Evolutionary conservation across 805 yeast species (phyloP).

Genomic region (Grigorovia transvaalensis): DNA sequence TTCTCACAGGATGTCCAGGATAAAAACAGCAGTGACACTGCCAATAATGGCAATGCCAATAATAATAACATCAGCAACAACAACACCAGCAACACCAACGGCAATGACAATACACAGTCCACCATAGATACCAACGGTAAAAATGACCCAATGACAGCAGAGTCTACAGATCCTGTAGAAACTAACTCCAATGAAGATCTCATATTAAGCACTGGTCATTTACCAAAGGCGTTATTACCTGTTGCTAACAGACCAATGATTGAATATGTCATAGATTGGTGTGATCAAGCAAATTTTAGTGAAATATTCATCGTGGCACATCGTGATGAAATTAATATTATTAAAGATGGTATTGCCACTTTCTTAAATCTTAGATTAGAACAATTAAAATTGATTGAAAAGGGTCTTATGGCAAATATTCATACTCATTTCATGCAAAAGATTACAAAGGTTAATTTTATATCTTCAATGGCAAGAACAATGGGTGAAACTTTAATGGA

Average conservation of each 20-base stretch:
- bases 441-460: slow-evolving; percentile 33
- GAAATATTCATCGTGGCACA: slow-evolving; percentile 56
- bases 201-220: slow-evolving; percentile 28
- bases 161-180: slow-evolving; percentile 3
- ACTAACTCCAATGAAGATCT: slow-evolving; percentile 20
- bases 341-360: slow-evolving; percentile 38
- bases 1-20: neutral
- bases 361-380: slow-evolving; percentile 36
- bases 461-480: slow-evolving; percentile 37
- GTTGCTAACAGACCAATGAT: slow-evolving; percentile 85
- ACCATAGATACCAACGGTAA: too few relatives aligned
- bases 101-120: neutral
- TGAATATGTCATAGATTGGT: slow-evolving; percentile 84
- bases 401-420: slow-evolving; percentile 14
- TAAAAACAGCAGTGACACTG: neutral
- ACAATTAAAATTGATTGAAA: slow-evolving; percentile 20
- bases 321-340: slow-evolving; percentile 35
- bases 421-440: slow-evolving; percentile 23
- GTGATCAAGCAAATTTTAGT: slow-evolving; percentile 73
- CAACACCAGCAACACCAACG: slow-evolving; percentile 15
- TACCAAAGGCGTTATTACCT: slow-evolving; percentile 79
- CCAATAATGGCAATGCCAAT: neutral
- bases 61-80: neutral
- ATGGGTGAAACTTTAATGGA: slow-evolving; percentile 54
- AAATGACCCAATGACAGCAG: neutral